Conservation (phyloP, 176 grass and related monocot genomes). For the Cocos nucifera region DNA sequence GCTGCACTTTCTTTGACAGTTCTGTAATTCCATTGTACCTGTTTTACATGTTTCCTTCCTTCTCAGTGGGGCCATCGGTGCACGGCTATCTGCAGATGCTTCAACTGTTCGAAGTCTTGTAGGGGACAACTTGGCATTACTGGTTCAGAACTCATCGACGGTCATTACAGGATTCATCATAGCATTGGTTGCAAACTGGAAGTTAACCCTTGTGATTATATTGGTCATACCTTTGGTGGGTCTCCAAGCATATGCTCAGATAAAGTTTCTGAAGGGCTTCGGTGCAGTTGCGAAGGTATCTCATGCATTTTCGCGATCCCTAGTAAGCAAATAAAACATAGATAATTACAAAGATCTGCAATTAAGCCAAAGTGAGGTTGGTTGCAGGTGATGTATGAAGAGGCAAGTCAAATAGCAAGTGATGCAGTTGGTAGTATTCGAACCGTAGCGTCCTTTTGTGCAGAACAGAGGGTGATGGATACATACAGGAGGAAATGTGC, state of each 20-base stretch:
- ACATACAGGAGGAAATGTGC: constrained; percentile 54
- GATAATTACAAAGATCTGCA: neutral
- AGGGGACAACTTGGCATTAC: constrained; percentile 59
- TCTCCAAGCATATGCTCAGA: constrained; percentile 53
- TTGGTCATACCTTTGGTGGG: constrained; percentile 59
- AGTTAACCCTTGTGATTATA: constrained; percentile 49
- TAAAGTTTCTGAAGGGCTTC: constrained; percentile 59
- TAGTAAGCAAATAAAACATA: too few relatives aligned
- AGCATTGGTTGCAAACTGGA: constrained; percentile 69
- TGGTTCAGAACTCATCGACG: constrained; percentile 53
- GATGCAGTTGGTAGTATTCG: constrained; percentile 80
- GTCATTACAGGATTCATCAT: constrained; percentile 52
- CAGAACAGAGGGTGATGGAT: constrained; percentile 64
- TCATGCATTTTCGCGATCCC: too few relatives aligned
- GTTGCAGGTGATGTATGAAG: constrained; percentile 57
- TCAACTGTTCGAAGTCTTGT: constrained; percentile 58
- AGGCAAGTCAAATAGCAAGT: constrained; percentile 68
- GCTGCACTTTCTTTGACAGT: neutral
- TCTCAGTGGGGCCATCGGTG: constrained; percentile 56
- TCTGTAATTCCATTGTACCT: too few relatives aligned
- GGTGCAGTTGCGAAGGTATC: constrained; percentile 67
- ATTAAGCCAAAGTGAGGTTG: constrained; percentile 1
- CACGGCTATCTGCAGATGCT: constrained; percentile 78
- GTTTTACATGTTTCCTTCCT: neutral
- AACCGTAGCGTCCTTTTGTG: constrained; percentile 65